Base-by-base conservation (phyloP, 1,284 basidiomycete species). In the Marasmius oreades region DNA sequence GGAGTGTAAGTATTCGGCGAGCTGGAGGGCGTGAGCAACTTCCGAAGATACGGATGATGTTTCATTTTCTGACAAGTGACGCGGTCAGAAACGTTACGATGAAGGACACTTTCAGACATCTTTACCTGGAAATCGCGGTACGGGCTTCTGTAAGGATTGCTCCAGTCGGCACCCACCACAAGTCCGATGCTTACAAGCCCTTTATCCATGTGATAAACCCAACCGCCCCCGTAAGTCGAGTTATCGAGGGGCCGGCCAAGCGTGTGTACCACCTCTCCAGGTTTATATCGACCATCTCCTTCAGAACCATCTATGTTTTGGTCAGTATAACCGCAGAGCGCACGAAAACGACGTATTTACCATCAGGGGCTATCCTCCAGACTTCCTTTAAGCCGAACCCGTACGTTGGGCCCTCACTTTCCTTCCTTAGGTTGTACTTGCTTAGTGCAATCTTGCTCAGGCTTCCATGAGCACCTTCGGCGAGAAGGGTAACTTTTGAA, bases 301-400 rank as follows among this genome's bases (percentile, higher is more conserved):
- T 48, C 33, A 31, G 26, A 45, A 4, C 52, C 57, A 56, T 59
- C 59, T 52, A 48, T 26, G 5, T 33, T n/a, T 23, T 28, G 20
- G 31, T 51, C 12, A 57, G 26, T n/a, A n/a, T 14, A 24, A 23
- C 10, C 6, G 22, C 12, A 31, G 16, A 39, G 10, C 6, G 18
- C 23, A 31, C 11, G 3, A 20, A n/a, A 36, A 39, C n/a, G 11
- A 12, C 8, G 52, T 10, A 53, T 52, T 28, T 28, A 64, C 61
- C 61, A 18, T 68, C 68, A 0, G 72, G 68, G 48, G 75, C 86
- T 16, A 99, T 88, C 52, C 91, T 84, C 97, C 96, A 99, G 3
- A 99, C 95, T 73, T 99, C 96, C 78, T 99, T 99, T 64, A 99
- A 77, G 8, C 97, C 96, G 57, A 99, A 86, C 0, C 92, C 96